These are phyloP conservation scores for Exophiala bonariae DNA, from an alignment of 2,329 filamentous ascomycete genomes.

Conservation along the genomic window DNA sequence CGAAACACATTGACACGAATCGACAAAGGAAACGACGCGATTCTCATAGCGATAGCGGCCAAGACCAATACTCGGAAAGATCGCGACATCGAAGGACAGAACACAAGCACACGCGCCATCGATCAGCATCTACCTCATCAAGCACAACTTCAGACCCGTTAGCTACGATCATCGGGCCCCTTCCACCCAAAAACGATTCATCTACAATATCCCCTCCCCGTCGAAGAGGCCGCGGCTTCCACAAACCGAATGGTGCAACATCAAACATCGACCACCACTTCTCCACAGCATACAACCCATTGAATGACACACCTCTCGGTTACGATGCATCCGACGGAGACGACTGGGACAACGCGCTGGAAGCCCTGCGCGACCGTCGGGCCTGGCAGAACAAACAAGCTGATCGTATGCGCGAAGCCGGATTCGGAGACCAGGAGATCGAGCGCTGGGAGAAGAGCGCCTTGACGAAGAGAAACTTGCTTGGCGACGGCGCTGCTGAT, in stretches of 20 bases:
- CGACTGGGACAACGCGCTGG: slow-evolving; percentile 78
- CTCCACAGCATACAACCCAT: slow-evolving; percentile 62
- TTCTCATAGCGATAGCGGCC: too few relatives aligned
- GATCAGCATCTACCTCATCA: slow-evolving; percentile 15
- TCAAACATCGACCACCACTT: slow-evolving; percentile 74
- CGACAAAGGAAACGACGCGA: neutral
- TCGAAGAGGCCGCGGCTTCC: slow-evolving; percentile 70
- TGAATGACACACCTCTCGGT: slow-evolving; percentile 49
- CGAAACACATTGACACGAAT: slow-evolving; percentile 9
- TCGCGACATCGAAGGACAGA: too few relatives aligned
- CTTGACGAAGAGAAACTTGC: slow-evolving; percentile 1
- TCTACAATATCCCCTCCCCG: slow-evolving; percentile 47
- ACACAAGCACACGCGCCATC: neutral
- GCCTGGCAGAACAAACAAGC: slow-evolving; percentile 75
- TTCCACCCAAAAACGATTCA: slow-evolving; percentile 50
- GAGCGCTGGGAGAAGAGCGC: slow-evolving; percentile 63
- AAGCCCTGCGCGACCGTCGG: slow-evolving; percentile 76
- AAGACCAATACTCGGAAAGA: too few relatives aligned
- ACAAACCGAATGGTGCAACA: slow-evolving; percentile 54
- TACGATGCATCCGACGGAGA: slow-evolving; percentile 54
- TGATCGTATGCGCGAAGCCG: slow-evolving; percentile 72
- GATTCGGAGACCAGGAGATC: slow-evolving; percentile 75
- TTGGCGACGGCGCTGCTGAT: slow-evolving; percentile 16
- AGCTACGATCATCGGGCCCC: slow-evolving; percentile 71
- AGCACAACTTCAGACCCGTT: slow-evolving; percentile 65